Conservation (phyloP, 768 basidiomycete species). For the Fomitopsis serialis region DNA sequence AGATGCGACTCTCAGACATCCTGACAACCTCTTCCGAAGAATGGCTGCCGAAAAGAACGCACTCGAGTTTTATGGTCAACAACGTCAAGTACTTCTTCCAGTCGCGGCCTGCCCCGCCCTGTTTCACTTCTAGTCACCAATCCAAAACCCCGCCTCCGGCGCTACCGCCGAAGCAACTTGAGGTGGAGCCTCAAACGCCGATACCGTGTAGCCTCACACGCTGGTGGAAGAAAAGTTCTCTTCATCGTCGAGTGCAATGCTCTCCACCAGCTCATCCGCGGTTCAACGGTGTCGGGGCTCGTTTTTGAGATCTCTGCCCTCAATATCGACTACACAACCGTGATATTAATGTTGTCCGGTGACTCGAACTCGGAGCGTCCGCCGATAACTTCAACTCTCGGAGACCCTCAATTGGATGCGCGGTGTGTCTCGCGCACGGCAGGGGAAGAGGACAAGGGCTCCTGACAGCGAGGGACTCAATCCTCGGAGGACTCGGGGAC, state of each 20-base stretch:
- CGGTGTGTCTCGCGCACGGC: too few species aligned
- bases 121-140: slow-evolving; percentile 10
- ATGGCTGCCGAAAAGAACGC: slow-evolving; percentile 35
- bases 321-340: too few species aligned
- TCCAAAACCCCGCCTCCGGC: slow-evolving; percentile 8
- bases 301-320: too few species aligned
- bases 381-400: too few species aligned
- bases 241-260: slow-evolving; percentile 48
- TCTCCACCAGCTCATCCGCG: too few species aligned
- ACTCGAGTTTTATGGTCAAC: slow-evolving; percentile 56
- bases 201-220: slow-evolving; percentile 22
- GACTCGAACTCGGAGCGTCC: too few species aligned
- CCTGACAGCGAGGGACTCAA: too few species aligned
- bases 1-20: slow-evolving; percentile 21
- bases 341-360: too few species aligned
- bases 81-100: slow-evolving; percentile 59
- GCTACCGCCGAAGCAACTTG: slow-evolving; percentile 11
- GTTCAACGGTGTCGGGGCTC: too few species aligned
- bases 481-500: too few species aligned
- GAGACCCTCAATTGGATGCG: too few species aligned
- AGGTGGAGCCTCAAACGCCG: slow-evolving; percentile 12
- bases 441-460: too few species aligned
- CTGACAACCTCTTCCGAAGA: slow-evolving; percentile 18
- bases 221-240: slow-evolving; percentile 46
- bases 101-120: slow-evolving; percentile 39